Conservation (phyloP, 805 yeast species). For the Schwanniomyces polymorphus region DNA sequence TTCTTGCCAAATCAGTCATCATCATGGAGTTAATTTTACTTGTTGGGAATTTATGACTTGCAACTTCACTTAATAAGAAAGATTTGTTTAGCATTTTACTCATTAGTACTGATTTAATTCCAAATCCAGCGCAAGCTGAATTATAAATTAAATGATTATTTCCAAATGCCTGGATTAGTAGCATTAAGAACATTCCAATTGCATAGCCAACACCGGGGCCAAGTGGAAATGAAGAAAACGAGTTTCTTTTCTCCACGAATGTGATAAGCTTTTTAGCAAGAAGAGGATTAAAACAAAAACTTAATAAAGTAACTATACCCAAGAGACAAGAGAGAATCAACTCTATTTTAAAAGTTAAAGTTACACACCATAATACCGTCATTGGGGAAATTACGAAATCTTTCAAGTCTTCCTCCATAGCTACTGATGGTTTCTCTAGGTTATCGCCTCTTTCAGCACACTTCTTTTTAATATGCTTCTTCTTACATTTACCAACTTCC, state of each 20-base stretch:
- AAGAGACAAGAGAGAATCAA: constrained; percentile 6
- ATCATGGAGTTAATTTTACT: constrained; percentile 70
- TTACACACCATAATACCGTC: constrained; percentile 16
- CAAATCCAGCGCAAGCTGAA: constrained; percentile 60
- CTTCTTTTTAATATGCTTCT: constrained; percentile 19
- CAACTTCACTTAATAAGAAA: constrained; percentile 52
- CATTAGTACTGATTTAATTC: constrained; percentile 63
- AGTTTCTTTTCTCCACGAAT: constrained; percentile 24
- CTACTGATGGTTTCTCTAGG: constrained; percentile 14
- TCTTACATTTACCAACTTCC: not conserved
- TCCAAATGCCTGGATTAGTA: constrained; percentile 13
- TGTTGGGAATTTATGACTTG: constrained; percentile 58
- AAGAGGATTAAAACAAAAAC: constrained; percentile 14
- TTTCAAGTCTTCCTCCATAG: constrained; percentile 19
- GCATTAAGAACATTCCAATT: constrained; percentile 22
- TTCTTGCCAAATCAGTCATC: constrained; percentile 74
- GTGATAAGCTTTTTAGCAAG: constrained; percentile 29
- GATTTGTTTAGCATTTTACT: constrained; percentile 69
- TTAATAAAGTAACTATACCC: constrained; percentile 1
- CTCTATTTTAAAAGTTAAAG: constrained; percentile 24
- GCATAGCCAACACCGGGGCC: constrained; percentile 38
- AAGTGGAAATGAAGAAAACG: constrained; percentile 12
- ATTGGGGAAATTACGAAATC: constrained; percentile 22
- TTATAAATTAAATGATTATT: constrained; percentile 61
- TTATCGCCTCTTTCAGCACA: constrained; percentile 21